Base-by-base conservation (phyloP, 805 yeast species). In the Scheffersomyces amazonensis region DNA sequence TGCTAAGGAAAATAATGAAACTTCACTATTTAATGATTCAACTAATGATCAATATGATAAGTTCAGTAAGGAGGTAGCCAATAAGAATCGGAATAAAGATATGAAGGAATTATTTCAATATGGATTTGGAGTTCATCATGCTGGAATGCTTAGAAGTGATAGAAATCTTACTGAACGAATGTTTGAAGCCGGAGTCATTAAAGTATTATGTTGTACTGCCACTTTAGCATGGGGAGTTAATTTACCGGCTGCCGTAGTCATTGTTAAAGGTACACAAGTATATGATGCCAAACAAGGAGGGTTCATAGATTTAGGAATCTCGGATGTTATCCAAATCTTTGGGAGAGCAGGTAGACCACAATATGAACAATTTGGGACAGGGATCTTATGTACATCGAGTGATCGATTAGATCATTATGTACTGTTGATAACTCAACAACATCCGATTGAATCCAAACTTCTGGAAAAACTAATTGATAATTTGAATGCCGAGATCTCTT, bases 321-420 rank as follows among this genome's bases (percentile, higher is more conserved):
- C 96, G 0, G 99, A 93, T 65, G 96, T 93, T 28, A 85, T 95
- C 44, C 99, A 93, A 68, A 93, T 93, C 48, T 93, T 93, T 66
- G 99, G 99, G 50, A 85, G 99, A 69, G 99, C 99, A 19, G 99
- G 99, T 65, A 80, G 99, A 64, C 99, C 99, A 0, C 99, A 95
- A 51, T 93, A 80, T 61, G 96, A 91, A 49, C 78, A 78, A 40
- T 83, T 76, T 54, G 99, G 99, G 72, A 87, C 91, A 2, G 98
- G 98, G 69, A 80, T 89, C 17, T 65, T 93, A 34, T 81, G 93
- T 57, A 93, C 99, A 0, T 73, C 95, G 0, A 71, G 74, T 41
- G 98, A 91, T 52, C 69, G 78, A 34, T 62, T 95, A 19, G 95
- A 87, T 50, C 96, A 89, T 49, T 93, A 91, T 52, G 78, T 95